Conservation (phyloP, 169 alveolate species). For the Sarcocystis neurona region DNA sequence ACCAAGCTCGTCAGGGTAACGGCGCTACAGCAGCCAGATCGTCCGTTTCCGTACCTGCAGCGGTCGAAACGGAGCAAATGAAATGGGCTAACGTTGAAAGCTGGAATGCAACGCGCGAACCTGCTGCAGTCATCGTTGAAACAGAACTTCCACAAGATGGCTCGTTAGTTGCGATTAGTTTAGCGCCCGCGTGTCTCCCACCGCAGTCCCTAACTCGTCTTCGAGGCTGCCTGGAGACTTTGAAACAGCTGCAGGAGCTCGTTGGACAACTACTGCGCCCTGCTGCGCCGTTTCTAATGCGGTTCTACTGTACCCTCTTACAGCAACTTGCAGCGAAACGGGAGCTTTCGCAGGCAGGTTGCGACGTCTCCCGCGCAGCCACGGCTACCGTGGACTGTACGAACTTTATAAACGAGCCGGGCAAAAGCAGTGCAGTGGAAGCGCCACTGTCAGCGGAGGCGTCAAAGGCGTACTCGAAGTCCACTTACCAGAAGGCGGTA, state of each 20-base stretch:
- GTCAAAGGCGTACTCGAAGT: background rate
- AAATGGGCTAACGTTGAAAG: too few relatives aligned
- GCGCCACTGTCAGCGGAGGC: background rate
- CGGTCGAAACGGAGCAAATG: too few relatives aligned
- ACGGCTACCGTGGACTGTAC: background rate
- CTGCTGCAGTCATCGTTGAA: too few relatives aligned
- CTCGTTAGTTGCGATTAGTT: background rate
- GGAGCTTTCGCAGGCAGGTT: background rate
- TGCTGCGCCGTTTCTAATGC: conserved; percentile 54
- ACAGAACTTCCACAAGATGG: too few relatives aligned
- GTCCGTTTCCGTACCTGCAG: too few relatives aligned
- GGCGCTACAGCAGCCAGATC: too few relatives aligned
- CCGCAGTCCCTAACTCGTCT: conserved; percentile 39
- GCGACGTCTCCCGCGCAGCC: too few relatives aligned
- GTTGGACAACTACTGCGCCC: conserved; percentile 44
- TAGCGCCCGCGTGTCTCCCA: conserved; percentile 14
- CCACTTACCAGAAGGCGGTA: conserved; percentile 31
- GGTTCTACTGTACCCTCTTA: conserved; percentile 33
- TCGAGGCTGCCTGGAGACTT: conserved; percentile 54
- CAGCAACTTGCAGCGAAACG: background rate
- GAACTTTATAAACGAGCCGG: background rate
- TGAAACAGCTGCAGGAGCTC: conserved; percentile 56
- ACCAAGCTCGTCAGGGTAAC: too few relatives aligned
- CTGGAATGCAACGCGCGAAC: too few relatives aligned
- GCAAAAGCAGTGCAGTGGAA: background rate